A percentile compares a stretch with the other conserved stretches of the same genome.
Conservation (phyloP, 1,284 basidiomycete species). For the Neotropicomus parvogracilis region DNA sequence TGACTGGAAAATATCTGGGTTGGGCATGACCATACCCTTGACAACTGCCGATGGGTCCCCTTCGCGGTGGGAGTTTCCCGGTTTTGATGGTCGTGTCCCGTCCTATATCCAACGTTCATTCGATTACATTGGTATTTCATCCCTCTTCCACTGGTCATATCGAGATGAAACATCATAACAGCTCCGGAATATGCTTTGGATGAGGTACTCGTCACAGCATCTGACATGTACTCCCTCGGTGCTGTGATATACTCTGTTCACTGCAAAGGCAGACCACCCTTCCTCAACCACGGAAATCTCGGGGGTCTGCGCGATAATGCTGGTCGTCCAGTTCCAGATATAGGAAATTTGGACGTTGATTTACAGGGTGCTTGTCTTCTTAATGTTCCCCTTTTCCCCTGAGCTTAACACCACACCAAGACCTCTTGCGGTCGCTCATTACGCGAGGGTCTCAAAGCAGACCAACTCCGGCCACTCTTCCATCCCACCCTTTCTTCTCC, state of each 20-base stretch:
- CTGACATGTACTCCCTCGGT: constrained; percentile 94
- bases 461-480: constrained; percentile 75
- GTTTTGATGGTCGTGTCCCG: constrained; percentile 79
- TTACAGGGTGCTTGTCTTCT: constrained; percentile 52
- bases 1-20: constrained; percentile 96
- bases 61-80: constrained; percentile 85
- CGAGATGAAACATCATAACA: constrained; percentile 32
- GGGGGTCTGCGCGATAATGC: constrained; percentile 77
- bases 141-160: neutral
- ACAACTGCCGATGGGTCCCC: constrained; percentile 66
- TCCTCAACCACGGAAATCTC: constrained; percentile 83
- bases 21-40: constrained; percentile 84
- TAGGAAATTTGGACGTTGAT: constrained; percentile 63
- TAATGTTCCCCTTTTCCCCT: neutral
- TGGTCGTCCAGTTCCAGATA: constrained; percentile 56
- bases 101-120: constrained; percentile 87
- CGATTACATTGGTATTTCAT: constrained; percentile 81
- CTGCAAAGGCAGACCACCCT: constrained; percentile 84
- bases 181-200: constrained; percentile 96
- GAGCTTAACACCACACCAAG: constrained; percentile 39
- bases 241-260: constrained; percentile 90
- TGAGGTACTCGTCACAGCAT: constrained; percentile 79
- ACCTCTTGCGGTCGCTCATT: constrained; percentile 72
- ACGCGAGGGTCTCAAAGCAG: constrained; percentile 74
- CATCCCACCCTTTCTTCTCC: constrained; percentile 88